Evolutionary conservation across 2,329 filamentous ascomycete species (phyloP).

Genomic region (Colletotrichum agaves): DNA sequence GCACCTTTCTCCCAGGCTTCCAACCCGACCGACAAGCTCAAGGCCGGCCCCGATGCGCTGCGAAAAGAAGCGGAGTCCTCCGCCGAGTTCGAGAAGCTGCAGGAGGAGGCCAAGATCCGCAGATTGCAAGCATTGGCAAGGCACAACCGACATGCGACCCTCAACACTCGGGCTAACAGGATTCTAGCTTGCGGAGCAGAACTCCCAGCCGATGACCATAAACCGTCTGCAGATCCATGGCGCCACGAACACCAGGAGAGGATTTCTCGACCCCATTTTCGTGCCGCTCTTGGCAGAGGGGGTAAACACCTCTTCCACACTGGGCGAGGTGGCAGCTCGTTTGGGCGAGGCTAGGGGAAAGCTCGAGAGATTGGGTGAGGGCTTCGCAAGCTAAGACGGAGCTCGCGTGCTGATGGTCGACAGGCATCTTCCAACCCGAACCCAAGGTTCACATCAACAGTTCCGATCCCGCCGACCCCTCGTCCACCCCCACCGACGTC

Average conservation of each 20-base stretch:
- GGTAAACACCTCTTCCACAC: constrained; percentile 75
- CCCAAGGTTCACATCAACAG: constrained; percentile 86
- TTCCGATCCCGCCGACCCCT: constrained; percentile 74
- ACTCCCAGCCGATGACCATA: constrained; percentile 78
- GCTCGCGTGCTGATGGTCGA: constrained; percentile 37
- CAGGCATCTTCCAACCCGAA: constrained; percentile 88
- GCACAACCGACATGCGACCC: not conserved
- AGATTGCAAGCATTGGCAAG: constrained; percentile 52
- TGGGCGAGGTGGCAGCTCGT: constrained; percentile 81
- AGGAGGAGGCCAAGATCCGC: constrained; percentile 53
- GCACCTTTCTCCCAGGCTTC: constrained; percentile 45
- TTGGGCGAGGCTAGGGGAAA: constrained; percentile 77
- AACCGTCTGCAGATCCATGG: constrained; percentile 86
- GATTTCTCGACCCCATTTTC: constrained; percentile 86
- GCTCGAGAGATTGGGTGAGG: constrained; percentile 80
- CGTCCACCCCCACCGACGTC: constrained; percentile 79
- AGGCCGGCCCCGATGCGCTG: constrained; percentile 50
- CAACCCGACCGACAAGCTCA: constrained; percentile 53
- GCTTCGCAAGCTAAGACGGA: not conserved
- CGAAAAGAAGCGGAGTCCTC: constrained; percentile 52
- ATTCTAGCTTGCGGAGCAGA: constrained; percentile 33
- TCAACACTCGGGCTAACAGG: constrained; percentile 12
- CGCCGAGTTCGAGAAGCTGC: constrained; percentile 48
- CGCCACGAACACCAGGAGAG: constrained; percentile 82
- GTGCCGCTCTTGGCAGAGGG: constrained; percentile 79